Base-by-base conservation (phyloP, 139 green algal species). In the Axilococcus clingmanii region DNA sequence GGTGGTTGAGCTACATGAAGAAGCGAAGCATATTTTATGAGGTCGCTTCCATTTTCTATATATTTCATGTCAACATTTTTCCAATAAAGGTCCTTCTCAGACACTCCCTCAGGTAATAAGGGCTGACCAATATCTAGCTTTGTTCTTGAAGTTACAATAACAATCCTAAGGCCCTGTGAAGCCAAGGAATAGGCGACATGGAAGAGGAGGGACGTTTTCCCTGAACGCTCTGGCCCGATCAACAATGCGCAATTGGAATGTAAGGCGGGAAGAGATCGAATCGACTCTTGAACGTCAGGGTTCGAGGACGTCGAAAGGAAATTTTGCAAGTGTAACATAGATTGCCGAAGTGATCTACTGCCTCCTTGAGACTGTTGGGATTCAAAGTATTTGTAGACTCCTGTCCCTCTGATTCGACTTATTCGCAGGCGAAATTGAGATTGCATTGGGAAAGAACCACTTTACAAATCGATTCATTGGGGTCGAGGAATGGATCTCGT, bases 131-230 rank as follows among this genome's bases (percentile, higher is more conserved):
- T 23, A 9, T 49, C 41, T 32, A 49, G 41, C 12, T 12, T 9
- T 12, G 9, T 47, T 49, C 50, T 61, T 16, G 27, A 40, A 32
- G 52, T 56, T 30, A 68, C 36, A 32, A 68, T 44, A 36, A 68
- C 31, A 30, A 68, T 49, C 1, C 8, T 4, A 8, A 28, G 4
- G 14, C 38, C 48, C 30, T 53, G 27, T 0, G 38, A 43, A 0
- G 59, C 59, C 9, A 43, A 15, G 5, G n/a, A 27, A 4, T 55
- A 49, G 8, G 59, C 59, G 0, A 34, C 15, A 4, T 61, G 50
- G 24, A 68, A 62, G 11, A 68, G 59, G 29, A 68, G 38, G 5
- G 47, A 49, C 0, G 59, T 68, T 24, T 68, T 68, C 23, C 59
- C 59, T 38, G 48, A 55, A 37, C 41, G 59, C 11, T 61, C 59